phyloP scores from a whole-genome alignment of 305 asterid genomes.

The Plantago rigida region DNA sequence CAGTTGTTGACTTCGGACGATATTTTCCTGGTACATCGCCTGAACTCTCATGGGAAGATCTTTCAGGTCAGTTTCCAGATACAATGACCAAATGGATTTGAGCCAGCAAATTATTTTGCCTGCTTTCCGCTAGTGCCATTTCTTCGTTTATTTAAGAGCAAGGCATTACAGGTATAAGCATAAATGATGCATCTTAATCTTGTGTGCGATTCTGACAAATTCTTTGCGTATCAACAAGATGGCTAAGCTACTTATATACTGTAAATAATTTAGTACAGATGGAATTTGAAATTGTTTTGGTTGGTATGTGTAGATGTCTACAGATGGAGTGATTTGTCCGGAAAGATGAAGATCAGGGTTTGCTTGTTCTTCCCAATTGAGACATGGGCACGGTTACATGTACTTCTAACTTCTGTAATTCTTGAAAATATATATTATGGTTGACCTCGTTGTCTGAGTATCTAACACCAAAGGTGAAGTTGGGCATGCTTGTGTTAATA shows the following conservation, averaged over 20 bases:
- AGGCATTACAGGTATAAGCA: constrained; percentile 6
- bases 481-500: constrained; percentile 1
- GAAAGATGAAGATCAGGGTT: constrained; percentile 73
- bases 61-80: constrained; percentile 49
- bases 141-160: constrained; percentile 10
- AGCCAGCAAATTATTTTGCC: constrained; percentile 11
- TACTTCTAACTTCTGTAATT: constrained; percentile 35
- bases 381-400: constrained; percentile 75
- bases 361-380: constrained; percentile 84
- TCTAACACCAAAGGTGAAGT: constrained; percentile 9
- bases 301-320: constrained; percentile 69
- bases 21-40: constrained; percentile 70
- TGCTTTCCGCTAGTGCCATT: constrained; percentile 11
- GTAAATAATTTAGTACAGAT: background rate
- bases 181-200: constrained; percentile 13
- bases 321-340: constrained; percentile 68
- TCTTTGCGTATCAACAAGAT: constrained; percentile 7
- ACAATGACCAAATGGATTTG: constrained; percentile 15
- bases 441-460: constrained; percentile 10
- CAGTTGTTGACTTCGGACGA: constrained; percentile 84
- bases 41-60: constrained; percentile 82
- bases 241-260: background rate
- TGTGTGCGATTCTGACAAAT: constrained; percentile 5
- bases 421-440: constrained; percentile 16
- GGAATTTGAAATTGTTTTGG: constrained; percentile 12